Base-by-base conservation (phyloP, 2,329 filamentous ascomycete genomes). In the Fusarium sp. region DNA sequence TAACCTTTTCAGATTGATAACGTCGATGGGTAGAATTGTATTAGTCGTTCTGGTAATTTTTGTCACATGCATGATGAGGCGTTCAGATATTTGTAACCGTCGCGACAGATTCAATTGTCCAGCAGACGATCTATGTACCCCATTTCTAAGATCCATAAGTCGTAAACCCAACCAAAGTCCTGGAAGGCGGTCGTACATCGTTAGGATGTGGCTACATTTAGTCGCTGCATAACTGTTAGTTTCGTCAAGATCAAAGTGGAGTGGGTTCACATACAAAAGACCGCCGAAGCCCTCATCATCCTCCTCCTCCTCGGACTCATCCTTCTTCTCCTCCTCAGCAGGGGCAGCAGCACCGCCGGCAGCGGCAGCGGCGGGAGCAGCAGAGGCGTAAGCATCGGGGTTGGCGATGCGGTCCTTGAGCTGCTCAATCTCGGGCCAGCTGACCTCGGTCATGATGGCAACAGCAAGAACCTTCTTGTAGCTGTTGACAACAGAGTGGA, bases 351-450 rank as follows among this genome's bases (percentile, higher is more conserved):
- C 81, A 49, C 83, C 80, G 55, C 84, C 83, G 59, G 88, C 85
- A 64, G 85, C 86, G 60, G 90, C 86, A 60, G 90, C 91, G 72
- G 81, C 89, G 62, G 95, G 93, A 74, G 91, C 93, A 74, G 94
- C 86, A 50, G 93, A 82, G 73, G 95, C 96, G 83, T 98, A 99
- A 58, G 93, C 93, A 58, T 99, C 96, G 76, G 97, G 97, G 90
- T 99, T 98, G 85, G 93, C 93, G 79, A 99, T 98, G 83, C 96
- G 94, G 87, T 99, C 96, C 92, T 99, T 99, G 86, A 99, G 92
- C 85, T 97, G 89, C 79, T 97, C 90, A 79, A 99, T 97, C 84
- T 93, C 93, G 78, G 94, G 90, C 95, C 96, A 99, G 84, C 90
- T 91, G 88, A 91, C 91, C 75, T 97, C 94, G 77, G 93, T 98